These are phyloP conservation scores for Tranzscheliella williamsii DNA, from an alignment of 1,284 basidiomycete genomes.

Conservation along the genomic window DNA sequence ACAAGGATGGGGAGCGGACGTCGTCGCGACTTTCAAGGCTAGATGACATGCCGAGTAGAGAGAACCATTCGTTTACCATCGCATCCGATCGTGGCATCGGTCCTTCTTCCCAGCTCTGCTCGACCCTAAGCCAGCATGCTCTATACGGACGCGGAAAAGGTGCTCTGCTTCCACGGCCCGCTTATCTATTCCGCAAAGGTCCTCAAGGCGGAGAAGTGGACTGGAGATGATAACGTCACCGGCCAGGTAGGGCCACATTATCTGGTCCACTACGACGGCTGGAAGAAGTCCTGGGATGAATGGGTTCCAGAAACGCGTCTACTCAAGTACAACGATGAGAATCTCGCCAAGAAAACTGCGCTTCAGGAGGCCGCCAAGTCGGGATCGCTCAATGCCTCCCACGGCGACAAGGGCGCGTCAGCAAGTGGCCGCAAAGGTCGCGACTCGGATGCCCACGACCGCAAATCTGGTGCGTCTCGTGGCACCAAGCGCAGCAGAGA, in stretches of 20 bases:
- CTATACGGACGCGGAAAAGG: constrained; percentile 72
- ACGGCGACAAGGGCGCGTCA: neutral
- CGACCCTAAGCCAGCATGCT: constrained; percentile 43
- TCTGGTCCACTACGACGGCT: constrained; percentile 97
- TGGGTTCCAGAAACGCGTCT: constrained; percentile 86
- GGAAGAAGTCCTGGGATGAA: constrained; percentile 99
- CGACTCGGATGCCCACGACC: constrained; percentile 7
- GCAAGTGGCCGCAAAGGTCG: constrained; percentile 12
- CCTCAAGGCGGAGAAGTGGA: constrained; percentile 77
- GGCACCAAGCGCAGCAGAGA: constrained; percentile 29
- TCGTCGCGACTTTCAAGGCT: too few relatives aligned
- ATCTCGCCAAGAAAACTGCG: constrained; percentile 74
- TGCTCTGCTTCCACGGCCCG: constrained; percentile 90
- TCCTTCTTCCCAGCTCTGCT: too few relatives aligned
- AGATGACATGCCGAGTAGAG: neutral
- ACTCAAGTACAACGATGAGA: constrained; percentile 83
- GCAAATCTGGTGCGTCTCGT: constrained; percentile 1
- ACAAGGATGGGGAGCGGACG: too few relatives aligned
- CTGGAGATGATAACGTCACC: constrained; percentile 69
- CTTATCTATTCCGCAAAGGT: constrained; percentile 95
- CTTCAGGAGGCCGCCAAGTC: constrained; percentile 60
- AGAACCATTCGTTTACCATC: neutral
- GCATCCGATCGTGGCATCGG: too few relatives aligned
- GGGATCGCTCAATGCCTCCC: constrained; percentile 44
- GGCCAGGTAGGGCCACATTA: constrained; percentile 79